Evolutionary conservation across 192 early-diverging fungal species (phyloP).

Genomic region (Glomus cerebriforme): DNA sequence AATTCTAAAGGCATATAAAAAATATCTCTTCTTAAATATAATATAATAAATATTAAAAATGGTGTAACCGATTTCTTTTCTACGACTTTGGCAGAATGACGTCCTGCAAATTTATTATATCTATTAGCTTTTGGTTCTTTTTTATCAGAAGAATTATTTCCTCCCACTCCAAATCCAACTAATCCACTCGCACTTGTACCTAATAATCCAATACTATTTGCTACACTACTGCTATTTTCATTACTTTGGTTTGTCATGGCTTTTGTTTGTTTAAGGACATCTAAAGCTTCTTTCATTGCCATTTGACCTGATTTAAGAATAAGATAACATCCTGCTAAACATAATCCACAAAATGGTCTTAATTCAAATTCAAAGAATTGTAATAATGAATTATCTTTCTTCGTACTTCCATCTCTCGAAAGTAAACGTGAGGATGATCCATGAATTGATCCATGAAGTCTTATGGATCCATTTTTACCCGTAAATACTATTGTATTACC

Average conservation of each 20-base stretch:
- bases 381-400: constrained; percentile 16
- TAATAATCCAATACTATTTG: constrained; percentile 28
- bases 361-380: constrained; percentile 44
- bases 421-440: constrained; percentile 1
- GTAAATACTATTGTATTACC: constrained; percentile 27
- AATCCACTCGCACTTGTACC: constrained; percentile 19
- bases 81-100: constrained; percentile 40
- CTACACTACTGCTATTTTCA: constrained; percentile 26
- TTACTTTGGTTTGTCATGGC: not conserved
- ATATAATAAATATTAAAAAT: constrained; percentile 43
- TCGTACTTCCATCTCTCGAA: not conserved
- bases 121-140: constrained; percentile 34
- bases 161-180: constrained; percentile 28
- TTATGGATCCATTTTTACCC: constrained; percentile 15
- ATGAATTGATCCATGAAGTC: constrained; percentile 17
- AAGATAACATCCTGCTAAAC: constrained; percentile 42
- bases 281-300: constrained; percentile 35
- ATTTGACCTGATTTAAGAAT: constrained; percentile 37
- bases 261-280: constrained; percentile 35
- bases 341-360: constrained; percentile 48
- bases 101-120: constrained; percentile 50
- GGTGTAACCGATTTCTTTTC: constrained; percentile 38
- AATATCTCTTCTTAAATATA: constrained; percentile 44
- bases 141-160: constrained; percentile 35
- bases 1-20: constrained; percentile 43